phyloP scores from a whole-genome alignment of 2,329 filamentous ascomycete genomes.

The Onygena corvina region DNA sequence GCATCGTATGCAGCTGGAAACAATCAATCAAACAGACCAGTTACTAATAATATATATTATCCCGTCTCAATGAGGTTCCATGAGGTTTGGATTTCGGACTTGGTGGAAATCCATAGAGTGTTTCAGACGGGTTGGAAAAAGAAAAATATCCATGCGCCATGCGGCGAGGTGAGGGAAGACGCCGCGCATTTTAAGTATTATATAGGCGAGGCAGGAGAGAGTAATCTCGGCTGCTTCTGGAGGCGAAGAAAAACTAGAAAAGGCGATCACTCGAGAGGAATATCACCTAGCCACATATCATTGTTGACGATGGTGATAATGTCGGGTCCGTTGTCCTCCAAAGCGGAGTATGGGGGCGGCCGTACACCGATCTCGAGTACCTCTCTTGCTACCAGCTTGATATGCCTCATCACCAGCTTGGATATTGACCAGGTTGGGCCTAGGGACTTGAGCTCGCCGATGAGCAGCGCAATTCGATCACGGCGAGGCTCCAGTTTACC shows the following conservation, averaged over 20 bases:
- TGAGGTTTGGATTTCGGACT: too few relatives aligned
- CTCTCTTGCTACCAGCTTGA: constrained; percentile 67
- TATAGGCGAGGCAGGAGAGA: too few relatives aligned
- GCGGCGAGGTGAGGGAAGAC: too few relatives aligned
- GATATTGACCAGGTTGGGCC: constrained; percentile 63
- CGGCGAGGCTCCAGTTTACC: constrained; percentile 46
- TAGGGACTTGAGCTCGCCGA: constrained; percentile 59
- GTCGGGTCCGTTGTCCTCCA: constrained; percentile 14
- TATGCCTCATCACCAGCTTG: constrained; percentile 55
- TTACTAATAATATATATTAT: neutral
- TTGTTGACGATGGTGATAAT: constrained; percentile 15
- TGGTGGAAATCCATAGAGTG: too few relatives aligned
- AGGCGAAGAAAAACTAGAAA: too few relatives aligned
- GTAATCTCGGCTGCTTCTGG: too few relatives aligned
- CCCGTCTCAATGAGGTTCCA: neutral
- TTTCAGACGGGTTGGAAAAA: neutral
- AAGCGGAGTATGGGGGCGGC: constrained; percentile 3
- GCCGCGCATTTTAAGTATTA: too few relatives aligned
- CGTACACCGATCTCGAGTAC: constrained; percentile 41
- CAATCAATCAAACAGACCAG: neutral
- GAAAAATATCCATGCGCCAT: constrained; percentile 1
- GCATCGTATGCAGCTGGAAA: neutral
- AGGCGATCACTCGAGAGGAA: constrained; percentile 11
- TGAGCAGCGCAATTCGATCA: constrained; percentile 68
- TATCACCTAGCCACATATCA: constrained; percentile 17